These are phyloP conservation scores for Eucalyptus leucophloia DNA, from an alignment of 345 rosid species.

Conservation along the genomic window DNA sequence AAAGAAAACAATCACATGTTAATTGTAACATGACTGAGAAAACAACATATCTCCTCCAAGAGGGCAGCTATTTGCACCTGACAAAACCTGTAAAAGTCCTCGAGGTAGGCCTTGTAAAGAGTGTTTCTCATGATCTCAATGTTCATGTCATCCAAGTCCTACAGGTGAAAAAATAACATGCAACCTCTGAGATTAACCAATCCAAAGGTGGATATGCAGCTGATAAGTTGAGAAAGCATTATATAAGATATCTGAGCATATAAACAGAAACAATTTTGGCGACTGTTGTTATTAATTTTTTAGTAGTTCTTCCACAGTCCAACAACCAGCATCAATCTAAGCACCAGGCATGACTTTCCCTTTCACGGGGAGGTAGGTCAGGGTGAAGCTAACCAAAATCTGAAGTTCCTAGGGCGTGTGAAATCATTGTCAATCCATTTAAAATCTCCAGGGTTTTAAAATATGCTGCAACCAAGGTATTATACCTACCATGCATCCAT, in stretches of 20 bases:
- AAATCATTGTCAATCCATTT: not conserved
- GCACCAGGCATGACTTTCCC: not conserved
- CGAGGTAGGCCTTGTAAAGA: slow-evolving; percentile 93
- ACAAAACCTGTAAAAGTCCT: slow-evolving; percentile 93
- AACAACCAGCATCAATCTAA: not conserved
- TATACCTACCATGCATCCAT: not conserved
- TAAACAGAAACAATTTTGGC: not conserved
- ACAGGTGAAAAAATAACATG: not conserved
- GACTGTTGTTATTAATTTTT: not conserved
- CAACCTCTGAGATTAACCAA: not conserved
- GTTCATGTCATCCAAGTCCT: slow-evolving; percentile 99
- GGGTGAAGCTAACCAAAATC: not conserved
- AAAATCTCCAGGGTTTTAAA: not conserved
- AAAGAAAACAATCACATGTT: not conserved
- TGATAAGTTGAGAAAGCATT: not conserved
- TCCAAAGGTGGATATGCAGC: not conserved
- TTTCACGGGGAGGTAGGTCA: not conserved
- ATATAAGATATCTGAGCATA: not conserved
- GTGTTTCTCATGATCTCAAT: slow-evolving; percentile 96
- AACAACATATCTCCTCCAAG: not conserved
- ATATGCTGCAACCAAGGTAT: not conserved
- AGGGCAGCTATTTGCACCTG: slow-evolving; percentile 39
- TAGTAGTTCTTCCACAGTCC: not conserved
- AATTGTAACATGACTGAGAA: not conserved
- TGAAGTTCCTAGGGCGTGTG: not conserved